Base-by-base conservation (phyloP, 768 basidiomycete species). In the Lactifluus volemus region DNA sequence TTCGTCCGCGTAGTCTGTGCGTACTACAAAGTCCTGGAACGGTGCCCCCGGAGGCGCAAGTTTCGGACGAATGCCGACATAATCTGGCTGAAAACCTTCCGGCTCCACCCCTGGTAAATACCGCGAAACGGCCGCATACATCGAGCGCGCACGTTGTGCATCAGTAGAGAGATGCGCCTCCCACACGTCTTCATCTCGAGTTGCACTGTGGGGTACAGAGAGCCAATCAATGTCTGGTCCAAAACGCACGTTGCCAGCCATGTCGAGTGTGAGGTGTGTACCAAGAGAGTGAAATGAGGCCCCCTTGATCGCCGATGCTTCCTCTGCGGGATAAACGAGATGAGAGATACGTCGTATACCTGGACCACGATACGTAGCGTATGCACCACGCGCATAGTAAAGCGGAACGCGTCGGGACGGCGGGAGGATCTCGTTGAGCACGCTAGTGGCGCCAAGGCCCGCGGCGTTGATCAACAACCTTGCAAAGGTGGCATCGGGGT, bases 191-290 rank as follows among this genome's bases (percentile, higher is more conserved):
- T 77, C 73, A 38, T 82, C 80, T 19, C 78, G 77, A 58, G 79
- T 71, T 52, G 68, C 65, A 21, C 65, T 50, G 5, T 71, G 59
- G 29, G 81, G 79, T 2, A 85, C 83, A 2, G 79, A 76, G 66
- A 97, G 77, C 88, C 90, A 92, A 70, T 97, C 88, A 15, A 97
- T 78, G 69, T 98, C 92, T 5, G 96, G 96, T 0, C 96, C 96
- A 72, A 98, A 98, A 34, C 84, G 82, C 55, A 98, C 80, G 63
- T 88, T 87, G 0, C 90, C 89, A 51, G 86, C 80, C 63, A 98
- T 69, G 71, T 94, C 92, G 47, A 98, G 74, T 30, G 92, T 93
- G 29, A 98, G 77, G 74, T 98, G 97, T 11, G 93, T 95, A 3
- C 97, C 96, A 7, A 98, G 78, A 3, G 89, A 89, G 61, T 90